Conservation (phyloP, 2,329 filamentous ascomycete species). For the Diaporthe sp. region DNA sequence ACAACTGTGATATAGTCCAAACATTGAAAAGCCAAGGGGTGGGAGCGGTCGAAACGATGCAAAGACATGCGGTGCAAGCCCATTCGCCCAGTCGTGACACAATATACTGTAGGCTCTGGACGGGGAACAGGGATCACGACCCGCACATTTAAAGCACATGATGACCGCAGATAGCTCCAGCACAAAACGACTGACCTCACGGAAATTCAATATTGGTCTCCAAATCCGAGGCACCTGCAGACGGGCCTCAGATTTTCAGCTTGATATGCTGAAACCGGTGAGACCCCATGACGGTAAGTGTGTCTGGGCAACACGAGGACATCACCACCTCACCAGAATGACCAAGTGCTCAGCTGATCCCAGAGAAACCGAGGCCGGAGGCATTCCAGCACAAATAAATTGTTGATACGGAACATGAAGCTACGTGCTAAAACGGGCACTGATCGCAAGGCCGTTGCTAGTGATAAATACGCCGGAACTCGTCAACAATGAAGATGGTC, state of each 20-base stretch:
- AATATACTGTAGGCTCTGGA: too few relatives aligned
- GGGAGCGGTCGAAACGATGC: background rate
- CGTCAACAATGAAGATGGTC: background rate
- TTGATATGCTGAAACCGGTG: background rate
- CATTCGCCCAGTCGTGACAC: background rate
- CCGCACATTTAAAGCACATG: background rate
- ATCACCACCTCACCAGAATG: background rate
- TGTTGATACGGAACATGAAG: background rate
- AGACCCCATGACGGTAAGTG: conserved; percentile 4
- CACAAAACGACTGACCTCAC: background rate
- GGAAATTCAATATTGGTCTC: background rate
- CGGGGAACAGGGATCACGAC: background rate
- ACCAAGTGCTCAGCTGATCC: background rate
- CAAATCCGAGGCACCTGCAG: background rate
- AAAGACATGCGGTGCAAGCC: background rate
- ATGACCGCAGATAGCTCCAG: background rate
- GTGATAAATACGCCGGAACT: background rate
- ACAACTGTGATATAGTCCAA: too few relatives aligned
- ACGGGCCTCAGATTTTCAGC: background rate
- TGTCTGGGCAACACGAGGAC: background rate
- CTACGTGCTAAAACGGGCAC: too few relatives aligned
- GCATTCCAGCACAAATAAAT: background rate
- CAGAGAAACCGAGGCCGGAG: background rate
- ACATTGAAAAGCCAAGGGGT: background rate
- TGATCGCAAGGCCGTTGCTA: too few relatives aligned